Base-by-base conservation (phyloP, 129 eudicot genomes). In the Artemisia argyi region DNA sequence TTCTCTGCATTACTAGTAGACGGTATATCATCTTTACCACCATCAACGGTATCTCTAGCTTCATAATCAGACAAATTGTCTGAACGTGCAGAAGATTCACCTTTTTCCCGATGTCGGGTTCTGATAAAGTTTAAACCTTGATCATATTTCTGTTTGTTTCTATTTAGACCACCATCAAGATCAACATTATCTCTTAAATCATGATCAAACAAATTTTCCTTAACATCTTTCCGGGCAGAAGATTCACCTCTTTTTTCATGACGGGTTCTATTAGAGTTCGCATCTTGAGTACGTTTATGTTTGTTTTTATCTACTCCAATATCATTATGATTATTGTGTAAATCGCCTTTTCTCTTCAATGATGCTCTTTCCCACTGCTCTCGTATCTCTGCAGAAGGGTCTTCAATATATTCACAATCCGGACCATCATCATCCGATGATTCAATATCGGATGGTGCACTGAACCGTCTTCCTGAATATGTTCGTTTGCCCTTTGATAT, bases 301-400 rank as follows among this genome's bases (percentile, higher is more conserved):
- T 63, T 78, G 59, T 54, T 55, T 5, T 46, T 17, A 44, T 68
- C 24, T 28, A 53, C 48, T 73, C 73, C 79, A 73, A 44, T 39
- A 63, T 61, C 74, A 66, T 70, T 64, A 58, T 9, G 66, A 76
- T 57, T 72, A 74, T 68, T 78, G 15, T 61, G 78, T 39, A 46
- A 44, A 71, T 66, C 83, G 17, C 30, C 75, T 81, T 68, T 87
- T 76, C 91, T 82, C 78, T 73, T 87, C 56, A 66, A n/a, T n/a
- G 73, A 81, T 51, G 98, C 98, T 59, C 72, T 83, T 87, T 93
- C 95, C 98, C 98, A 93, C 53, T 85, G 83, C 65, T 90, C 87
- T 60, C 78, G 72, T 70, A 93, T 35, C 55, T 75, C 65, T 24
- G 90, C 96, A 14, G 78, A 73, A 63, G 76, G 71, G 76, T 79